Evolutionary conservation across 352 stramenopile genomes (phyloP), one percentile per base, ranked within the genome.

Genomic region (Thalassiosira pacifica): DNA sequence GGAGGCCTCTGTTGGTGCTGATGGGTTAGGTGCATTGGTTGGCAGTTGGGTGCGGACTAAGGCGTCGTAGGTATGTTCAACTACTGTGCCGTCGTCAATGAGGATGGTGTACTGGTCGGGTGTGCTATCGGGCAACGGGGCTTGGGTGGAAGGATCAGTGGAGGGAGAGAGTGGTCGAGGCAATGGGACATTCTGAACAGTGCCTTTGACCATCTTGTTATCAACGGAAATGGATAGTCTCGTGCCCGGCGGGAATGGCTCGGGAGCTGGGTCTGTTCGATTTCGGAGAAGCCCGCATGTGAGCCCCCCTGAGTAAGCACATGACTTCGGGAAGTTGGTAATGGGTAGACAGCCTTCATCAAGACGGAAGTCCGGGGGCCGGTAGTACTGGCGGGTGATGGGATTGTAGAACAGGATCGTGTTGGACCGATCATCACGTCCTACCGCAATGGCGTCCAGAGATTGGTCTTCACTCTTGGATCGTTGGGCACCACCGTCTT

Each of bases 381-480:
- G 40, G 32, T 83, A 83, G 29, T 70, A 83, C 1, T 45, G 34
- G 9, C 59, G 40, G 8, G 13, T 77, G 18, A 74, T 11, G 13
- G 76, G 66, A 65, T 76, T 83, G 53, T 77, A 83, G 29, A 83
- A 74, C 5, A 57, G 1, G 0, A 77, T 40, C 9, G 57, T 63
- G 45, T 77, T 77, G 0, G 59, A 65, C 24, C 13, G 45, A 8
- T 57, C 24, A 18, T 61, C 26, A 0, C 67, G 2, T 19, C 59
- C 66, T 59, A 83, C 22, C 2, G 67, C n/a, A n/a, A n/a, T n/a
- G n/a, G n/a, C n/a, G n/a, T n/a, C n/a, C n/a, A n/a, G n/a, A n/a
- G n/a, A n/a, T n/a, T n/a, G n/a, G n/a, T n/a, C n/a, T n/a, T n/a
- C n/a, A n/a, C n/a, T n/a, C n/a, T n/a, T n/a, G n/a, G n/a, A n/a